These are phyloP conservation scores for Cynanchum wilfordii DNA, from an alignment of 257 asterid genomes.

Conservation along the genomic window DNA sequence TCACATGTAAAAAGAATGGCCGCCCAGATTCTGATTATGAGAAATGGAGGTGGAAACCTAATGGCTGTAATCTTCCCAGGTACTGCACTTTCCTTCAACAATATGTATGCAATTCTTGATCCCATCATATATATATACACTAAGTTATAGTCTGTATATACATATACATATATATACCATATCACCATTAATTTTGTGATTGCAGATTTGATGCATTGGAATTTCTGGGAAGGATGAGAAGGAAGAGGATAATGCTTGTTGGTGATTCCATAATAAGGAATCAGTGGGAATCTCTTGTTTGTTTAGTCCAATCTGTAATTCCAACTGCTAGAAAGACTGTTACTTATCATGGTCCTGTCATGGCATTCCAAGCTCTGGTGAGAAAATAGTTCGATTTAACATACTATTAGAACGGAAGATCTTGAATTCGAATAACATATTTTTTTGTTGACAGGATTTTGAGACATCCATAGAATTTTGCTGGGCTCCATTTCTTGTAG, in stretches of 20 bases:
- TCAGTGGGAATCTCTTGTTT: conserved; percentile 95
- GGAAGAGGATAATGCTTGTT: conserved; percentile 82
- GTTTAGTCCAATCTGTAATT: conserved; percentile 74
- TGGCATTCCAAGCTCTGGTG: conserved; percentile 88
- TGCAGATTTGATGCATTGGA: conserved; percentile 83
- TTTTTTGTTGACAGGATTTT: conserved; percentile 42
- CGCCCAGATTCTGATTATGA: conserved; percentile 88
- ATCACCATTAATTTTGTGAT: not conserved
- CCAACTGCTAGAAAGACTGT: conserved; percentile 64
- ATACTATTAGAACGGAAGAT: no score
- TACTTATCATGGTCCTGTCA: conserved; percentile 73
- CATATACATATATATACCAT: no score
- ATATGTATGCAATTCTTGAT: not conserved
- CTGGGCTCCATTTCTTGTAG: conserved; percentile 93
- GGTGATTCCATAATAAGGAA: conserved; percentile 94
- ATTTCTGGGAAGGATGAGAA: conserved; percentile 82
- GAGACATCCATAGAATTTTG: conserved; percentile 84
- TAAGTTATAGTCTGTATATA: no score
- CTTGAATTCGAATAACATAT: no score
- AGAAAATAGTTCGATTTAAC: no score
- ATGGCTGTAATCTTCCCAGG: conserved; percentile 77
- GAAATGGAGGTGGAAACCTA: conserved; percentile 80
- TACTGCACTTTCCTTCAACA: conserved; percentile 7
- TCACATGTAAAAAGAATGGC: conserved; percentile 66
- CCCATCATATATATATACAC: not conserved